Evolutionary conservation across 352 stramenopile genomes (phyloP).

Genomic region (Globisporangium nodosum): DNA sequence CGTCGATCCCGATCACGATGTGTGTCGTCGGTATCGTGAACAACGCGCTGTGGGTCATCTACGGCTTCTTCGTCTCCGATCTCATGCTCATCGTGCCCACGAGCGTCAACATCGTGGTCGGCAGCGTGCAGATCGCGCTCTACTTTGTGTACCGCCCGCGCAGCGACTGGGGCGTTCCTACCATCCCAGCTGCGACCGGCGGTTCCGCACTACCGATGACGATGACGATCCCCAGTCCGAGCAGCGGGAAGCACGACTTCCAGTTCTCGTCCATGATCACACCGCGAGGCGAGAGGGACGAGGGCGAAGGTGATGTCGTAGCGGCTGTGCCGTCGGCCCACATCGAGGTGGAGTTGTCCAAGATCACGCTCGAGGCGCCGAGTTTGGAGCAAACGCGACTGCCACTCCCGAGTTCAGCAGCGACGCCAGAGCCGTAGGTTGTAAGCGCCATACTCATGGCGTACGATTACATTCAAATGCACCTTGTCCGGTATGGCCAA

Average conservation of each 20-base stretch:
- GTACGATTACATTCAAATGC: too few species aligned
- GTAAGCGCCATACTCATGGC: not conserved
- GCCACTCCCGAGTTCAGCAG: not conserved
- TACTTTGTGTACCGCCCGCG: conserved; percentile 50
- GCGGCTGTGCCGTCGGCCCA: conserved; percentile 2
- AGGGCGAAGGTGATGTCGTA: not conserved
- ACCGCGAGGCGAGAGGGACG: not conserved
- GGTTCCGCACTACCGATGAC: conserved; percentile 10
- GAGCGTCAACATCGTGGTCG: conserved; percentile 39
- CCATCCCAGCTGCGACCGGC: conserved; percentile 2
- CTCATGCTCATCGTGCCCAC: conserved; percentile 53
- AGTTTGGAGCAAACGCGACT: conserved; percentile 1
- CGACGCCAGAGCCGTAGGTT: not conserved
- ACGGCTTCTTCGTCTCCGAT: conserved; percentile 46
- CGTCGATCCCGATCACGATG: conserved; percentile 60
- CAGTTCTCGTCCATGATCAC: conserved; percentile 10
- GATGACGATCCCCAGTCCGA: not conserved
- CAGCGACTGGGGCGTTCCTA: not conserved
- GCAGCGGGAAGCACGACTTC: conserved; percentile 7
- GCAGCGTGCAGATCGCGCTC: conserved; percentile 45
- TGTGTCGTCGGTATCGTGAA: conserved; percentile 54
- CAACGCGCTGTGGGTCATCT: conserved; percentile 73
- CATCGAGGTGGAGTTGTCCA: conserved; percentile 21
- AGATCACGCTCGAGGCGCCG: conserved; percentile 26
- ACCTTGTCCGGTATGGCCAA: too few species aligned